Evolutionary conservation across 2,329 filamentous ascomycete species (phyloP), one percentile per base, ranked within the genome.

Genomic region (Cadophora luteo-olivacea): DNA sequence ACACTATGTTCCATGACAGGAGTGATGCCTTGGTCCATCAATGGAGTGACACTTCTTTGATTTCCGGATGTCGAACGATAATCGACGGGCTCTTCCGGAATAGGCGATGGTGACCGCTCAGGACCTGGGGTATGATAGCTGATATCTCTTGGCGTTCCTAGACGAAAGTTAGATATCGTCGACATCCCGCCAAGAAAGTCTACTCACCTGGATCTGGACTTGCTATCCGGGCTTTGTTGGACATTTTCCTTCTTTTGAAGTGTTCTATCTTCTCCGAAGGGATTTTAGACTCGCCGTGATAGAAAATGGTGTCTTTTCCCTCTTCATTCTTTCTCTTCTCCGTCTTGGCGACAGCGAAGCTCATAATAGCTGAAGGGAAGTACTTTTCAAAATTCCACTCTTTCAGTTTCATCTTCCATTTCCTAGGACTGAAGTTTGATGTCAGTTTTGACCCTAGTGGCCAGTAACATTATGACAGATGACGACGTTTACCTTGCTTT

Each of bases 381-480:
- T 65, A 65, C 63, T 65, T 65, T 49, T 65, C 63, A 48, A 65
- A 65, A 19, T 65, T 65, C 63, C 63, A 65, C 33, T 65, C 63
- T 48, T 65, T 65, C 16, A 65, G 38, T 33, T 65, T 65, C 63
- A 65, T 65, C 63, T 65, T 65, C 63, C 63, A 65, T 38, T 65
- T 65, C 36, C 63, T 57, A 45, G 63, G 51, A 25, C 63, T 65
- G 51, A 57, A 36, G 38, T 24, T 4, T 49, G 33, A 41, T 33
- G 52, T 65, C 36, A 65, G 63, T 58, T 14, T 22, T 29, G 36
- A 49, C 11, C 33, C 54, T 45, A 49, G 36, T 16, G 36, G 48
- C 51, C 57, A 22, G 16, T 57, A 45, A 22, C 3, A 36, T 58
- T 45, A 33, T 65, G 63, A 29, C 33, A 29, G 54, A 64, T 41